Percentiles rank a stretch among this genome's conserved stretches.
Evolutionary conservation across 2,329 filamentous ascomycete species (phyloP).

Genomic region (Colletotrichum lupini): DNA sequence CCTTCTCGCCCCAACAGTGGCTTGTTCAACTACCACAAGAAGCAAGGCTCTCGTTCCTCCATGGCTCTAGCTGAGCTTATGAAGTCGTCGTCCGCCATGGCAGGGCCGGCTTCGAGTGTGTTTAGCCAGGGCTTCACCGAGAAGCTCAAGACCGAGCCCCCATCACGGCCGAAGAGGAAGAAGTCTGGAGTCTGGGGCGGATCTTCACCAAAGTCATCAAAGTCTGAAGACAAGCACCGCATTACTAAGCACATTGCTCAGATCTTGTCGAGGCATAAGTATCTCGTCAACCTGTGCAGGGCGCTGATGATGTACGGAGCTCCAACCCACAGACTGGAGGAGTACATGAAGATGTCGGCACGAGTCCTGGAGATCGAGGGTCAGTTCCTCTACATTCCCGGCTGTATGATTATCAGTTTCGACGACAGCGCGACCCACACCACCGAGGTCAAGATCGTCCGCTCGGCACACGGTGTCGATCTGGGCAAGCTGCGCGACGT

Average conservation of each 20-base stretch:
- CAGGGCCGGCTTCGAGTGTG: constrained; percentile 57
- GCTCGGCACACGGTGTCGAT: constrained; percentile 75
- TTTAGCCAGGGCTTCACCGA: constrained; percentile 57
- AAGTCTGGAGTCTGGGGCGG: constrained; percentile 32
- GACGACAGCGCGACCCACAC: constrained; percentile 80
- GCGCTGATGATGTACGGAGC: constrained; percentile 92
- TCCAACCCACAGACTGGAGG: constrained; percentile 89
- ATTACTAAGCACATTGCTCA: constrained; percentile 71
- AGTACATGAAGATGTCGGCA: constrained; percentile 91
- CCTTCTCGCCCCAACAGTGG: constrained; percentile 50
- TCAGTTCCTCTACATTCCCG: constrained; percentile 90
- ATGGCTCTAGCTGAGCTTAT: constrained; percentile 62
- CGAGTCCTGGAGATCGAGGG: constrained; percentile 89
- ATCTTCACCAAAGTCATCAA: constrained; percentile 16
- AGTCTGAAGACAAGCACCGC: constrained; percentile 45
- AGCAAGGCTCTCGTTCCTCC: constrained; percentile 54
- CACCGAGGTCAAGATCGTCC: constrained; percentile 82
- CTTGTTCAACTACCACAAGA: constrained; percentile 54
- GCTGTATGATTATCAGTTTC: constrained; percentile 95
- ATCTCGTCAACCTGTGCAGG: constrained; percentile 85
- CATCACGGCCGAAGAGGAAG: constrained; percentile 47
- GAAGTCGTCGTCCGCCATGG: constrained; percentile 65
- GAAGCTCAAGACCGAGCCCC: constrained; percentile 53
- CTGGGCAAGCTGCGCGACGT: constrained; percentile 79
- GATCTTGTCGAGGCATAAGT: constrained; percentile 83